A percentile compares a stretch with the other conserved stretches of the same genome.
Evolutionary conservation across 306 rosid species (phyloP).

Genomic region (Acacia melanoxylon): DNA sequence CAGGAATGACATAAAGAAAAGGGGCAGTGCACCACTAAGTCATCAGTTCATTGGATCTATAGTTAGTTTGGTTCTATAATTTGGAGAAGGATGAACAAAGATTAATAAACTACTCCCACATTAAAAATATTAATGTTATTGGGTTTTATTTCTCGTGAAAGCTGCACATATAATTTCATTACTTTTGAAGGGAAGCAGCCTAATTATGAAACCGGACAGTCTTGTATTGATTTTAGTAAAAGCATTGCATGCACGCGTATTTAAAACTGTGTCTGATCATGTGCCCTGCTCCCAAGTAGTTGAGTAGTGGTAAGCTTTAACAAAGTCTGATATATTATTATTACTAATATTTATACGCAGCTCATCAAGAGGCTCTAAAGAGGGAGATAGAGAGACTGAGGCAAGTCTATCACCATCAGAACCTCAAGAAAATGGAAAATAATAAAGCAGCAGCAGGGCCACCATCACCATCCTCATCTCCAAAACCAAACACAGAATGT

Average conservation of each 20-base stretch:
- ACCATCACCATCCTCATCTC: constrained; percentile 35
- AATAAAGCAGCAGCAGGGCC: constrained; percentile 35
- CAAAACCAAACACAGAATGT: constrained; percentile 32
- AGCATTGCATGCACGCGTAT: constrained; percentile 41
- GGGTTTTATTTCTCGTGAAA: constrained; percentile 13
- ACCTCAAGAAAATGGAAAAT: constrained; percentile 49
- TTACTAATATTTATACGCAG: constrained; percentile 42
- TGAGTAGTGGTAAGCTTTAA: constrained; percentile 10
- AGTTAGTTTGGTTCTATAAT: constrained; percentile 7
- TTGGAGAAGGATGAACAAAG: neutral
- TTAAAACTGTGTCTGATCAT: constrained; percentile 35
- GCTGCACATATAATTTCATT: constrained; percentile 31
- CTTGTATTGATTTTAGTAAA: constrained; percentile 31
- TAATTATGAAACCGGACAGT: constrained; percentile 37
- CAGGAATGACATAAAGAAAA: constrained; percentile 10
- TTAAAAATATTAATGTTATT: constrained; percentile 4
- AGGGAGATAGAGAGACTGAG: constrained; percentile 94
- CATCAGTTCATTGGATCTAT: constrained; percentile 7
- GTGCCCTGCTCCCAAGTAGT: constrained; percentile 33
- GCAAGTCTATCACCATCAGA: constrained; percentile 83
- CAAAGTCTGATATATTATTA: constrained; percentile 3
- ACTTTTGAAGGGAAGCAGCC: constrained; percentile 17
- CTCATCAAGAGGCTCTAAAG: constrained; percentile 97
- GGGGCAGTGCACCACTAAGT: constrained; percentile 11
- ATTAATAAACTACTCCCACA: neutral